Conservation (phyloP, 1,284 basidiomycete genomes). For the Ustilago vetiveriae region DNA sequence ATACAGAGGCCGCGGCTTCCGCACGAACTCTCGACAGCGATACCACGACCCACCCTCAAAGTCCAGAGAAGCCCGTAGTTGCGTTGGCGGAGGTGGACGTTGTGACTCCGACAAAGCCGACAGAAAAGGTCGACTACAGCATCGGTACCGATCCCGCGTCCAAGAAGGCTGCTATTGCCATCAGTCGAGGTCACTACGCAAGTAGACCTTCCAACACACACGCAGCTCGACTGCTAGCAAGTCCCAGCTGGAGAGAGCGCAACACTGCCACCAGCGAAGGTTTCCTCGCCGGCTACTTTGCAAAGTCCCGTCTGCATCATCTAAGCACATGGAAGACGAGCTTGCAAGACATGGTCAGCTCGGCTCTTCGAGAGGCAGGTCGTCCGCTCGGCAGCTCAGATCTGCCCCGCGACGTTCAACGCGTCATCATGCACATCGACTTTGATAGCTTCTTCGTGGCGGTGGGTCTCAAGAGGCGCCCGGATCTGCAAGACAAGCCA, state of each 20-base stretch:
- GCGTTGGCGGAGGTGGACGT: not conserved
- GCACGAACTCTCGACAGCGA: no score
- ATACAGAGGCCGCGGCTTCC: not conserved
- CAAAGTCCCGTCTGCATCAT: conserved; percentile 89
- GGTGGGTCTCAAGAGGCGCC: conserved; percentile 57
- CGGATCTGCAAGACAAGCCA: conserved; percentile 71
- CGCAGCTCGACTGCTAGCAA: conserved; percentile 54
- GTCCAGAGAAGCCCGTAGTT: no score
- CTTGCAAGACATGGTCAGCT: conserved; percentile 79
- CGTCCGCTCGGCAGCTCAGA: conserved; percentile 73
- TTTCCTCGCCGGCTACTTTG: conserved; percentile 90
- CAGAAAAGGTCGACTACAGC: conserved; percentile 26
- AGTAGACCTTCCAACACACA: conserved; percentile 49
- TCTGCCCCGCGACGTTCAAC: conserved; percentile 65
- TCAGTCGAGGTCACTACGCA: conserved; percentile 38
- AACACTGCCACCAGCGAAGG: conserved; percentile 84
- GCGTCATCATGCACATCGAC: conserved; percentile 65
- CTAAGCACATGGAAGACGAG: conserved; percentile 92
- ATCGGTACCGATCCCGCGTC: conserved; percentile 48
- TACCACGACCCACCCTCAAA: no score
- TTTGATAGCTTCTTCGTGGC: conserved; percentile 96
- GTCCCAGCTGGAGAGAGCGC: conserved; percentile 76
- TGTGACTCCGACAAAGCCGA: conserved; percentile 19
- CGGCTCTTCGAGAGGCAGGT: conserved; percentile 73
- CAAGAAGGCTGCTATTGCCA: conserved; percentile 24